These are phyloP conservation scores for Cercospora berteroae DNA, from an alignment of 2,329 filamentous ascomycete genomes.

Conservation along the genomic window DNA sequence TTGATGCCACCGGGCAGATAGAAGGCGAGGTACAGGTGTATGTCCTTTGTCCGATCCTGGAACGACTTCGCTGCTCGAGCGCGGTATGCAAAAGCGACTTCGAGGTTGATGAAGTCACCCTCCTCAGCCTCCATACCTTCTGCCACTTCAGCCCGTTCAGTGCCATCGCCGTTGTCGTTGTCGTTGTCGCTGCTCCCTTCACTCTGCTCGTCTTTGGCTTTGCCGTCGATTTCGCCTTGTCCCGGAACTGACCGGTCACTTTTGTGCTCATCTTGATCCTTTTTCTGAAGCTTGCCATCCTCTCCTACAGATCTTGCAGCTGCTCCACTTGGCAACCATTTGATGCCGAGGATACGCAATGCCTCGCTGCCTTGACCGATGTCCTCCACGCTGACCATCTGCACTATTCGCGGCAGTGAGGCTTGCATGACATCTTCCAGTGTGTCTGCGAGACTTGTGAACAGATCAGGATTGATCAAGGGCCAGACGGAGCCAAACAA, in stretches of 20 bases:
- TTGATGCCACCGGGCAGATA: constrained; percentile 55
- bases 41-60: constrained; percentile 65
- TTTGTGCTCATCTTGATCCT: constrained; percentile 44
- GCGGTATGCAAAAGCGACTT: constrained; percentile 71
- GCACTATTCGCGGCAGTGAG: constrained; percentile 64
- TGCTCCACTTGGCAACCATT: constrained; percentile 70
- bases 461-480: constrained; percentile 72
- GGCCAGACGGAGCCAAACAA: constrained; percentile 68
- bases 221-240: constrained; percentile 42
- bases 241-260: constrained; percentile 52
- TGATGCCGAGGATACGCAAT: constrained; percentile 66
- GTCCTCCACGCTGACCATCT: constrained; percentile 74
- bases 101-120: constrained; percentile 74
- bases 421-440: constrained; percentile 81
- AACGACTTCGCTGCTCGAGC: constrained; percentile 59
- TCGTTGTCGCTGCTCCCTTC: constrained; percentile 32
- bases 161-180: constrained; percentile 36
- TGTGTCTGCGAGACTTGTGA: constrained; percentile 65
- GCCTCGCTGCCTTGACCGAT: constrained; percentile 72
- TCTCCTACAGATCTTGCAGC: constrained; percentile 60
- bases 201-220: constrained; percentile 36
- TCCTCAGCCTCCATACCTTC: constrained; percentile 73
- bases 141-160: constrained; percentile 36
- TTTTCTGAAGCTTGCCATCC: constrained; percentile 56
- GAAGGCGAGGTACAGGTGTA: constrained; percentile 70